These are phyloP conservation scores for Echium plantagineum DNA, from an alignment of 257 asterid species.

Conservation along the genomic window DNA sequence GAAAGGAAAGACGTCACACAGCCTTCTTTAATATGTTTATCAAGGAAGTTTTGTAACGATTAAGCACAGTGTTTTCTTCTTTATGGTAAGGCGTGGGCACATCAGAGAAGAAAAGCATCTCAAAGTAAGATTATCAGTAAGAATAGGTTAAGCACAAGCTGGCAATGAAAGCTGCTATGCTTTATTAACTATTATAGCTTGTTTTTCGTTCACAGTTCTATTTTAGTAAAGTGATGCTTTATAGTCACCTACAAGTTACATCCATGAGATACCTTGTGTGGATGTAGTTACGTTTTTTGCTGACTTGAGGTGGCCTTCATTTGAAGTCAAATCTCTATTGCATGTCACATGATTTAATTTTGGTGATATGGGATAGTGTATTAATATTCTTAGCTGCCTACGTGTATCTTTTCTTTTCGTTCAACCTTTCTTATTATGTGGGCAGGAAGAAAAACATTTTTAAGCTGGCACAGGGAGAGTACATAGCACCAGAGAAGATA, in stretches of 20 bases:
- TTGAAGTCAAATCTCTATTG: neutral
- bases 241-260: neutral
- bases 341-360: slow-evolving; percentile 10
- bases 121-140: neutral
- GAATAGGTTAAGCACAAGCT: neutral
- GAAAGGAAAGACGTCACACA: neutral
- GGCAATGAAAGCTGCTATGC: too few species aligned
- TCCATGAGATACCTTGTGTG: neutral
- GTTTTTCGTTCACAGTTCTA: too few species aligned
- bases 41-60: neutral
- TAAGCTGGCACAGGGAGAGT: slow-evolving; percentile 96
- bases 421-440: neutral
- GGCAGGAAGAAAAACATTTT: slow-evolving; percentile 92
- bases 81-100: too few species aligned
- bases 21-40: neutral
- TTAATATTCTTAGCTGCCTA: neutral
- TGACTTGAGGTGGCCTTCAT: neutral
- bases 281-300: neutral
- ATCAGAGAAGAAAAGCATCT: neutral
- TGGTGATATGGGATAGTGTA: neutral
- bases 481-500: slow-evolving; percentile 93
- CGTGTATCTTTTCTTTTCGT: neutral
- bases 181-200: too few species aligned
- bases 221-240: neutral
- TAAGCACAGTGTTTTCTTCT: too few species aligned